Base-by-base conservation (phyloP, 306 rosid species). In the Cucumis hystrix region DNA sequence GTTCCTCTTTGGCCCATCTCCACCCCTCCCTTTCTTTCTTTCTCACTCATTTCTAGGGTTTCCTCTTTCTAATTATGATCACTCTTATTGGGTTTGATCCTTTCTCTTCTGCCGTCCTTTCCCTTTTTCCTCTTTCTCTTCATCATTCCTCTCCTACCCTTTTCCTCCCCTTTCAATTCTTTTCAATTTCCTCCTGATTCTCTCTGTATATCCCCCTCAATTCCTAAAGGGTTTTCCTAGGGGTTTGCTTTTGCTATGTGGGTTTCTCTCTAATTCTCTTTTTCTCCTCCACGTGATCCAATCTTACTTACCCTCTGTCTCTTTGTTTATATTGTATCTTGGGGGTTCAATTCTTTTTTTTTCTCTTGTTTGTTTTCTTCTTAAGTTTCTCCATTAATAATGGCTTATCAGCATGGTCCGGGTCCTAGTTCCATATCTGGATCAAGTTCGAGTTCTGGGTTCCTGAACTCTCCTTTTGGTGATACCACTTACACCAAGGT, bases 401-500 rank as follows among this genome's bases (percentile, higher is more conserved):
- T 94, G 98, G 98, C 97, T 55, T 91, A 88, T 81, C 97, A 87
- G 79, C 81, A 80, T 77, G 83, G 87, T 80, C 93, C 87, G 83
- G 96, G 91, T 20, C 89, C 93, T 3, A 76, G 91, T 77, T 88
- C 96, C 23, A 87, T 93, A 78, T 90, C 97, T 45, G 96, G 97
- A 83, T 90, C 97, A 67, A 91, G 92, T 84, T 88, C 98, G 2
- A 89, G 97, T 83, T 91, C 98, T 4, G 94, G 97, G 68, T 68
- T 87, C 76, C 17, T 83, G 74, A 91, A 85, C 77, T 90, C 96
- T 77, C 97, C 98, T 61, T 91, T 90, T 58, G 98, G 98, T 7
- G 98, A 94, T 81, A 94, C 98, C 4, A 94, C 98, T 10, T 90
- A 84, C 85, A 92, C 98, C 76, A 94, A 94, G 80, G 97, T 94